Percentiles rank a stretch among this genome's conserved stretches.
Conservation (phyloP, 2,329 filamentous ascomycete genomes). For the Aspergillus neotritici region DNA sequence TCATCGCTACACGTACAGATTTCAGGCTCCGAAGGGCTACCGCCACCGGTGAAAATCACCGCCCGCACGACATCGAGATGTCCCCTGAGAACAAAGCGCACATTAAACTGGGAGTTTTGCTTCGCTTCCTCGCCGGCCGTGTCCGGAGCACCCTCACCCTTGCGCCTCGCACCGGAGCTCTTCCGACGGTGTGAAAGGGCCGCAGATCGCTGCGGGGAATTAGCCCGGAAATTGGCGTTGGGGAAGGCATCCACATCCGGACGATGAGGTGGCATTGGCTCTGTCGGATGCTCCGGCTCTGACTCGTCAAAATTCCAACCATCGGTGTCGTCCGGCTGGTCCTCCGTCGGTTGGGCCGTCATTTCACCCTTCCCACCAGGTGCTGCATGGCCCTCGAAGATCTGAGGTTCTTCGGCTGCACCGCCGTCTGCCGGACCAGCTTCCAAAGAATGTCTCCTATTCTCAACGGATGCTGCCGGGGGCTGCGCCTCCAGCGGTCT, state of each 20-base stretch:
- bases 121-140: slow-evolving; percentile 44
- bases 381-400: slow-evolving; percentile 54
- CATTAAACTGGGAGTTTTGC: slow-evolving; percentile 77
- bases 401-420: slow-evolving; percentile 53
- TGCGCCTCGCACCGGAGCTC: slow-evolving; percentile 67
- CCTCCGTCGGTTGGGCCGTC: slow-evolving; percentile 39
- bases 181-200: slow-evolving; percentile 70
- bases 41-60: slow-evolving; percentile 93
- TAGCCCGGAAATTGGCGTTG: slow-evolving; percentile 67
- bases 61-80: slow-evolving; percentile 91
- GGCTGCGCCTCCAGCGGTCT: slow-evolving; percentile 38
- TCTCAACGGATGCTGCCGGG: slow-evolving; percentile 51
- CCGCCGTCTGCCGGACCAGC: slow-evolving; percentile 47
- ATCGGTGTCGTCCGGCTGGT: slow-evolving; percentile 57
- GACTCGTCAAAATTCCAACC: slow-evolving; percentile 92
- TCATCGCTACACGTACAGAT: slow-evolving; percentile 96
- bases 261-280: slow-evolving; percentile 52
- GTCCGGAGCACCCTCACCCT: slow-evolving; percentile 61
- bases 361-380: slow-evolving; percentile 44
- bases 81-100: slow-evolving; percentile 83
- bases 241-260: slow-evolving; percentile 88
- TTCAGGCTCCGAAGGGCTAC: slow-evolving; percentile 90
- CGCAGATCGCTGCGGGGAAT: slow-evolving; percentile 66
- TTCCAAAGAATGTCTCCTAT: slow-evolving; percentile 44
- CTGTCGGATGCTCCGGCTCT: slow-evolving; percentile 45